phyloP scores from a whole-genome alignment of 1,139 yeast species.

The Yamadazyma triangularis region DNA sequence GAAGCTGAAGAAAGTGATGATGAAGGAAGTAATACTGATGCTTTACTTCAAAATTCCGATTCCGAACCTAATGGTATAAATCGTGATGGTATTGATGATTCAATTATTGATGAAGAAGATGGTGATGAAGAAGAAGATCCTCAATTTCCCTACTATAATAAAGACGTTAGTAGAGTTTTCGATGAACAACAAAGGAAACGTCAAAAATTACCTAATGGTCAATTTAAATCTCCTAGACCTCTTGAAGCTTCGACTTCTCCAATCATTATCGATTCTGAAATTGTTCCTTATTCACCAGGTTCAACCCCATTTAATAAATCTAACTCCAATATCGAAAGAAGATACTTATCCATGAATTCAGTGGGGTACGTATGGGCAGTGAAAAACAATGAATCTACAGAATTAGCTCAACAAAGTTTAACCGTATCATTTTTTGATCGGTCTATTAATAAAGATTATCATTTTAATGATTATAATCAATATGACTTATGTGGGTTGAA shows the following conservation, averaged over 20 bases:
- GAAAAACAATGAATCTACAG: slow-evolving; percentile 17
- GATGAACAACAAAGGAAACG: slow-evolving; percentile 21
- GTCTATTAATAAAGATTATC: slow-evolving; percentile 75
- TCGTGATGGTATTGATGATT: slow-evolving; percentile 10
- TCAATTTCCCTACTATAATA: slow-evolving; percentile 13
- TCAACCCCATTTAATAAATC: slow-evolving; percentile 69
- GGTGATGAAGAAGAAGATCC: slow-evolving; percentile 17
- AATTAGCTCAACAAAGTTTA: slow-evolving; percentile 48
- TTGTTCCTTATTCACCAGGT: slow-evolving; percentile 63
- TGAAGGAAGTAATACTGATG: slow-evolving; percentile 22
- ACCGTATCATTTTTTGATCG: slow-evolving; percentile 87
- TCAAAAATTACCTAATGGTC: slow-evolving; percentile 13
- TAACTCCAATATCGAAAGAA: slow-evolving; percentile 34
- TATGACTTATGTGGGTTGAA: slow-evolving; percentile 77
- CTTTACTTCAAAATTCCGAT: slow-evolving; percentile 9
- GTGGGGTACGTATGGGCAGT: slow-evolving; percentile 84
- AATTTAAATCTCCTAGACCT: slow-evolving; percentile 1
- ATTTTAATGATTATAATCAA: slow-evolving; percentile 70
- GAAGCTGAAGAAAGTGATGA: slow-evolving; percentile 21
- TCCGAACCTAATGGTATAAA: slow-evolving; percentile 11
- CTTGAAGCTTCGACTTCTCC: neutral
- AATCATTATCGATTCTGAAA: slow-evolving; percentile 4
- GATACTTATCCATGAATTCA: slow-evolving; percentile 78
- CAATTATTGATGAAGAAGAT: slow-evolving; percentile 35
- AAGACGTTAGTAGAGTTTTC: slow-evolving; percentile 14